Evolutionary conservation across 176 grass and related monocot species (phyloP), one percentile per base, ranked within the genome.

Genomic region (Calamus simplicifolius): DNA sequence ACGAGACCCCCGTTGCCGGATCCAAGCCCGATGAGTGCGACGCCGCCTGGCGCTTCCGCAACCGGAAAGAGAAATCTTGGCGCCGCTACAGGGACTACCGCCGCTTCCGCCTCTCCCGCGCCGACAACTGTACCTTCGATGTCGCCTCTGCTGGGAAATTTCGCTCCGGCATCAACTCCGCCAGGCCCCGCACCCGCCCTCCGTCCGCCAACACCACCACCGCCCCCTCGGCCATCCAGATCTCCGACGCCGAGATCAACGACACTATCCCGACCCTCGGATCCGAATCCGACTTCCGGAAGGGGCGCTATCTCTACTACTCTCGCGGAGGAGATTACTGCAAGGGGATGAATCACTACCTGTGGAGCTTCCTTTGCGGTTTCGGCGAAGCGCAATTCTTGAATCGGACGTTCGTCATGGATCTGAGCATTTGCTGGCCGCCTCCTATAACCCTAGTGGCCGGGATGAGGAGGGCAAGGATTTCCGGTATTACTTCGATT

Each of bases 301-400:
- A 43, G 52, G 72, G 80, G 0, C 90, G 63, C 55, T 96, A 96
- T 51, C 60, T 96, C 18, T 96, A 96, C 78, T 96, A 96, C 78
- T 82, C 82, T 50, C 73, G 92, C 19, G 87, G 92, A 0, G 86
- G 92, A 0, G 92, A 90, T 72, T 77, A 90, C n/a, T 96, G 86
- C 92, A 90, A 96, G 69, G 83, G 92, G 63, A 96, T 90, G 86
- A 90, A 96, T 71, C 92, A 96, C 57, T 96, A 77, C 69, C 71
- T 96, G 2, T 90, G 86, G 86, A 87, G 91, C 75, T 88, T 96
- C 78, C 59, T 96, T 5, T 96, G 91, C 10, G 91, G 83, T 18
- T 83, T 96, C 4, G 91, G 90, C 5, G 90, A 95, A 14, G 90
- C 90, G 61, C 88, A 95, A 73, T 90, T 84, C 76, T 69, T 95